These are phyloP conservation scores for Kentomonas sorsogonicus DNA, from an alignment of 208 protist species.

Conservation along the genomic window DNA sequence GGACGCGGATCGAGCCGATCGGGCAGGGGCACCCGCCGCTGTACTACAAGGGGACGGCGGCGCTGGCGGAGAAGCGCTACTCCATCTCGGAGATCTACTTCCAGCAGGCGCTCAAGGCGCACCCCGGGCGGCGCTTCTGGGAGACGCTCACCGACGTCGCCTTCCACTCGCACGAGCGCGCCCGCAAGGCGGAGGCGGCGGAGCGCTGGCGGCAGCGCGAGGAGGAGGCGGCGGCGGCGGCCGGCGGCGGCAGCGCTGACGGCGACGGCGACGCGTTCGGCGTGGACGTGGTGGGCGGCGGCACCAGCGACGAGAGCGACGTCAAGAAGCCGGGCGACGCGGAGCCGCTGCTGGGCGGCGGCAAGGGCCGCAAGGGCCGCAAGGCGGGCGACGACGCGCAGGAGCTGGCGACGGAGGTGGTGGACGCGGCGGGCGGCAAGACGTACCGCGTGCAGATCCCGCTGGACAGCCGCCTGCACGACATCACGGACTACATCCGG, in stretches of 20 bases:
- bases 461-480: slow-evolving; percentile 20
- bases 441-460: slow-evolving; percentile 21
- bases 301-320: not conserved
- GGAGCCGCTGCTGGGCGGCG: slow-evolving; percentile 1
- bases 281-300: not conserved
- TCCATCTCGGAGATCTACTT: slow-evolving; percentile 33
- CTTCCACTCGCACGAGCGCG: too few relatives aligned
- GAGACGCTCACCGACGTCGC: slow-evolving; percentile 12
- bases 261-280: not conserved
- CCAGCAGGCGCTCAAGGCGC: slow-evolving; percentile 32
- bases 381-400: not conserved
- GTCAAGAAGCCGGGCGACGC: slow-evolving; percentile 2
- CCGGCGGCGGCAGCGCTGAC: not conserved
- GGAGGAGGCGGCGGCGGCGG: too few relatives aligned
- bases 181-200: not conserved
- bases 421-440: not conserved
- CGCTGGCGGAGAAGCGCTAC: slow-evolving; percentile 27
- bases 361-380: not conserved
- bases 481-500: slow-evolving; percentile 27
- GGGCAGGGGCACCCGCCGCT: slow-evolving; percentile 21
- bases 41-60: slow-evolving; percentile 25
- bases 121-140: slow-evolving; percentile 32
- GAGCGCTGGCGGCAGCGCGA: too few relatives aligned
- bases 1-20: not conserved
- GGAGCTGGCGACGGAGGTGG: not conserved